Conservation (phyloP, 176 grass and related monocot species). For the Alloteropsis semialata region DNA sequence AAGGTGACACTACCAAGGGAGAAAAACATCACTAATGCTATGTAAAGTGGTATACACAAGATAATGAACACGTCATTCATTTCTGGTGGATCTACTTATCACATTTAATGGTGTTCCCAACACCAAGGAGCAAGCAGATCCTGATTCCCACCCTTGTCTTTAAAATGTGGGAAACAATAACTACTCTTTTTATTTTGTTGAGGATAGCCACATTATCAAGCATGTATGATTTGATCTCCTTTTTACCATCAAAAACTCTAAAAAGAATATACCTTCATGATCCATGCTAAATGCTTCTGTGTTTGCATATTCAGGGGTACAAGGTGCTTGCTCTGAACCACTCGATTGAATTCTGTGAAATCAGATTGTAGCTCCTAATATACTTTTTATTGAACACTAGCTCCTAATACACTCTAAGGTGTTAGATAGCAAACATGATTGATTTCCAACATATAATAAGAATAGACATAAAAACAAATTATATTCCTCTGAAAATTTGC, state of each 20-base stretch:
- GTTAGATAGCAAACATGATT: constrained; percentile 17
- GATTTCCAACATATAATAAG: background rate
- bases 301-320: constrained; percentile 7
- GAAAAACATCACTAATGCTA: background rate
- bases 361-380: constrained; percentile 5
- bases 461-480: background rate
- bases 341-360: background rate
- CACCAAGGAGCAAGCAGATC: constrained; percentile 3
- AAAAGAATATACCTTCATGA: background rate
- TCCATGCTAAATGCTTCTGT: background rate
- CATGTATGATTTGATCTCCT: background rate
- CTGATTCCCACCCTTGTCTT: background rate
- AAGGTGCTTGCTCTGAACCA: background rate
- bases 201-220: background rate
- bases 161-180: background rate
- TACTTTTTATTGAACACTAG: no score
- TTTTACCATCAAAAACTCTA: no score
- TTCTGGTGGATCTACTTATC: constrained; percentile 13
- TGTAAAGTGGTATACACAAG: background rate
- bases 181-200: background rate
- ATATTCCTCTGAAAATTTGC: background rate
- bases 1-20: constrained; percentile 7
- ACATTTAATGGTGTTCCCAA: background rate
- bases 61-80: background rate
- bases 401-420: no score